These are phyloP conservation scores for Ramaria rubella DNA, from an alignment of 768 basidiomycete genomes.

Conservation along the genomic window DNA sequence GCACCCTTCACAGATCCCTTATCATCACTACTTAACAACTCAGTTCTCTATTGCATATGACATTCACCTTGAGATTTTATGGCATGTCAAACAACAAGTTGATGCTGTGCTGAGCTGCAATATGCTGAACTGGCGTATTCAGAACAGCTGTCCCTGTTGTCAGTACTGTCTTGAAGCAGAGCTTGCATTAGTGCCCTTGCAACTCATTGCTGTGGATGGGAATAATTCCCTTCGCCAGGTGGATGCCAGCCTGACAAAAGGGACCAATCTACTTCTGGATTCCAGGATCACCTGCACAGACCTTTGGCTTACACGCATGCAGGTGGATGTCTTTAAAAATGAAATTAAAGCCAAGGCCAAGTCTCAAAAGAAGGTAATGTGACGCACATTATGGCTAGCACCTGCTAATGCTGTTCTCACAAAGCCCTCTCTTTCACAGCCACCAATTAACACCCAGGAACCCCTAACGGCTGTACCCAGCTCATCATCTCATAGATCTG, in stretches of 20 bases:
- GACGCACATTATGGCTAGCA: no score
- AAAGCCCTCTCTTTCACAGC: background rate
- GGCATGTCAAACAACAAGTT: slow-evolving; percentile 13
- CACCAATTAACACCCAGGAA: no score
- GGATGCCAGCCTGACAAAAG: slow-evolving; percentile 9
- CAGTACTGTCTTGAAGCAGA: slow-evolving; percentile 21
- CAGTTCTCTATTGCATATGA: slow-evolving; percentile 25
- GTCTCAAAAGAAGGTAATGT: no score
- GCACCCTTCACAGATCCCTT: slow-evolving; percentile 8
- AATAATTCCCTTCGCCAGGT: slow-evolving; percentile 12
- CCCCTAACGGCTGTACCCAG: background rate
- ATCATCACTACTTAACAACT: slow-evolving; percentile 5
- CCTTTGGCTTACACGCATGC: background rate
- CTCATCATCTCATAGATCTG: background rate
- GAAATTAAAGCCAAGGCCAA: slow-evolving; percentile 14
- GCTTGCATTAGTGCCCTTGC: background rate
- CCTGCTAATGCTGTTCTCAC: no score
- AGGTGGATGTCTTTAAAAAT: slow-evolving; percentile 18
- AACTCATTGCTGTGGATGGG: slow-evolving; percentile 19
- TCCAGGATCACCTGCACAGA: slow-evolving; percentile 7
- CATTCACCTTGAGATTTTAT: slow-evolving; percentile 22
- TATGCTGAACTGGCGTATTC: slow-evolving; percentile 19
- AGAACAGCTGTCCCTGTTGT: slow-evolving; percentile 22
- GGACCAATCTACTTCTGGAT: background rate
- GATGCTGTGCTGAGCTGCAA: slow-evolving; percentile 13